Base-by-base conservation (phyloP, 495 filamentous ascomycete genomes). In the Penicillium dipodomyicola region DNA sequence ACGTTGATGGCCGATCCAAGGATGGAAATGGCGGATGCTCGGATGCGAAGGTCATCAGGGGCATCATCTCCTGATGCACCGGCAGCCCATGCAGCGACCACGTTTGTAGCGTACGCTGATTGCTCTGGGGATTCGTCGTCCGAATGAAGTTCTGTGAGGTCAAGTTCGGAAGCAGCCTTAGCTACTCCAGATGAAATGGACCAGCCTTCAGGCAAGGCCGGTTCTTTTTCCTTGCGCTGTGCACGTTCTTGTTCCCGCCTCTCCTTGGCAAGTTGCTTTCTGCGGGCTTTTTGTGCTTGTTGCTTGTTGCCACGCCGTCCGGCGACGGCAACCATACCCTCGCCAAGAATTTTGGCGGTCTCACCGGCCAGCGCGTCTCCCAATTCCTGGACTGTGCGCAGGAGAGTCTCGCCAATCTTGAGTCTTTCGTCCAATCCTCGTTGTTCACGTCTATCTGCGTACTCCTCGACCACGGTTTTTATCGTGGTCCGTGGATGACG, bases 11-110 rank as follows among this genome's bases (percentile, higher is more conserved):
- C 83, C 0, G 74, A 76, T 0, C 83, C 82, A 19, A 94, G 75
- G 17, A 96, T 81, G 5, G 87, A 88, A 1, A 96, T 69, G 3
- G 91, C 90, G 0, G 90, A 94, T 9, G 89, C 79, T 6, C 91
- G 84, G 37, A 92, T 79, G 14, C 91, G 80, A 2, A 93, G 74
- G 63, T 96, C 91, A 61, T 96, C 91, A 19, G 81, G 77, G 23
- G 76, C 68, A 22, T 71, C 65, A 47, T 77, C 73, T 5, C 64
- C 53, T 0, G 82, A 79, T 1, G 84, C 81, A 49, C 81, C 87
- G 41, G 80, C 79, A 50, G 85, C 82, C 91, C 91, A 96, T 5
- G 87, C 87, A 5, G 78, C 72, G 2, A 95, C 78, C 37, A 95
- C 89, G 45, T 80, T 80, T 15, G 80, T 79, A 0, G 87, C 72